Base-by-base conservation (phyloP, 2,329 filamentous ascomycete genomes). In the Aspergillus tubingensis region DNA sequence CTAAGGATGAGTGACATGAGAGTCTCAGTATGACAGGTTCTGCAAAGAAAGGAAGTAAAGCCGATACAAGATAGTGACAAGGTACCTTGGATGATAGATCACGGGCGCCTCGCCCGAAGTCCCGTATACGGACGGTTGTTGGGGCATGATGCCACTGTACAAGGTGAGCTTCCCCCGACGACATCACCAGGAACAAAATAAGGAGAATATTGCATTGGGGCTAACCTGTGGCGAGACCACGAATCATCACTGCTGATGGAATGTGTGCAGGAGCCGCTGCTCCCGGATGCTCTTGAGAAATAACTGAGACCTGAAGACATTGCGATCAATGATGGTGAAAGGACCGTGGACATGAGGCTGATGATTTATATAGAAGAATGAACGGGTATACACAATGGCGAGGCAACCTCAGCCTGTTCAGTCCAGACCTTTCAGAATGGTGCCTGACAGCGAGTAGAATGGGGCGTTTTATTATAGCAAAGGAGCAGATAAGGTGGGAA, bases 21-120 rank as follows among this genome's bases (percentile, higher is more conserved):
- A 30, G n/a, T 57, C 54, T 70, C 59, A 66, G 65, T 57, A 62
- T 47, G 48, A 62, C 50, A 54, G 23, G 38, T 50, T 57, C 65
- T 61, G 27, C 59, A 57, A 47, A 43, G 21, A 32, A 44, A 50
- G 44, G 57, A 51, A 41, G 41, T 19, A 52, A 57, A 48, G 11
- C 21, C 27, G 21, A 60, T 36, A 60, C 48, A 54, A 53, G 47
- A 53, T 58, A 36, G 32, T 36, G 50, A 52, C 57, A 54, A 57
- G 60, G 54, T 75, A 77, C 75, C 75, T 77, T 77, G 70, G 72
- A 48, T 75, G 74, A 62, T 75, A 76, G 19, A 76, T 68, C 50
- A 74, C 59, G 38, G 73, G 72, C 56, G 65, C 49, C 44, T 68
- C 67, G 44, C 68, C 65, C 41, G 73, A 65, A 55, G 66, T 60